A percentile compares a stretch with the other conserved stretches of the same genome.
phyloP scores from a whole-genome alignment of 2,329 filamentous ascomycete species.

The Aspergillus spinulosporus region DNA sequence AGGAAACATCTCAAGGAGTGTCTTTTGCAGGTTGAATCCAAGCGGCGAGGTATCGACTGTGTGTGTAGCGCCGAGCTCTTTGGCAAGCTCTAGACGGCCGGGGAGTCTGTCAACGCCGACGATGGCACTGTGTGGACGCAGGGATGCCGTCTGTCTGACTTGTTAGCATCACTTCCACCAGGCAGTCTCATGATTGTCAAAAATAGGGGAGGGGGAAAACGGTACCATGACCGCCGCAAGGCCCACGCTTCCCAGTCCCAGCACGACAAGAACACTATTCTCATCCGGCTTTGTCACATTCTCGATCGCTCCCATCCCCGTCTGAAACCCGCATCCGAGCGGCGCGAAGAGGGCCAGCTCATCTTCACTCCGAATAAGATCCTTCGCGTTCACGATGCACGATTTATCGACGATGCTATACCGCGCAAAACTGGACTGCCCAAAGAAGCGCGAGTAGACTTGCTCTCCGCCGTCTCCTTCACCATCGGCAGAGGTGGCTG shows the following conservation, averaged over 20 bases:
- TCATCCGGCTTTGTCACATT: conserved; percentile 42
- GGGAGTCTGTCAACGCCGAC: conserved; percentile 41
- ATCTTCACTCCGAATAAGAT: conserved; percentile 19
- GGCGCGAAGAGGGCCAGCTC: conserved; percentile 28
- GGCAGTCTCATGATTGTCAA: too few relatives aligned
- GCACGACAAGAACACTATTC: conserved; percentile 42
- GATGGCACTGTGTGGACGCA: conserved; percentile 40
- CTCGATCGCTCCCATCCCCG: conserved; percentile 37
- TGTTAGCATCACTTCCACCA: neutral
- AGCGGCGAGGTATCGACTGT: conserved; percentile 34
- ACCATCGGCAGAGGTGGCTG: neutral
- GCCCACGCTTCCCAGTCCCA: conserved; percentile 51
- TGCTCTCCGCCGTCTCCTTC: neutral
- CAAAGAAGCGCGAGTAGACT: conserved; percentile 26
- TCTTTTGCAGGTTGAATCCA: conserved; percentile 11
- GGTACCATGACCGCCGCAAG: conserved; percentile 48
- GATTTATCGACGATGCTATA: conserved; percentile 23
- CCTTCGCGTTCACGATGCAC: conserved; percentile 21
- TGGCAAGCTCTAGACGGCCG: conserved; percentile 37
- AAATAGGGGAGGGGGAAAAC: neutral
- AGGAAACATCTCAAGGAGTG: conserved; percentile 8
- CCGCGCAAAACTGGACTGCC: conserved; percentile 32
- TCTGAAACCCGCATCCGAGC: conserved; percentile 33
- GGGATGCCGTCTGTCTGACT: conserved; percentile 40
- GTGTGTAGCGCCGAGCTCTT: conserved; percentile 42